Base-by-base conservation (phyloP, 2,329 filamentous ascomycete genomes). In the Cladosporium sp. region DNA sequence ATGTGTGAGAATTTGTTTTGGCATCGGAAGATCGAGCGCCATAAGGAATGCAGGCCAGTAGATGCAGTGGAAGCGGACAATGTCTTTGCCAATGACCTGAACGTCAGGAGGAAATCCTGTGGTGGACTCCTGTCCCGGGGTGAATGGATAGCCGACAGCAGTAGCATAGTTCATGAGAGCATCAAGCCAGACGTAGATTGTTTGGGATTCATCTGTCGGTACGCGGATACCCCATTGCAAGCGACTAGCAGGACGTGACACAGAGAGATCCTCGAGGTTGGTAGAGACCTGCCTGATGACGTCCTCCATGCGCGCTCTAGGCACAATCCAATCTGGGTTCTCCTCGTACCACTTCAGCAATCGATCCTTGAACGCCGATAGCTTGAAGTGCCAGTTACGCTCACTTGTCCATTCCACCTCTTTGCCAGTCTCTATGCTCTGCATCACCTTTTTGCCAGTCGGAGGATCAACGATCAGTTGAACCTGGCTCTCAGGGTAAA, bases 41-140 rank as follows among this genome's bases (percentile, higher is more conserved):
- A 99, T 90, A 18, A 99, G 87, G 72, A 99, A 90, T 3, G 95
- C 95, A 0, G 95, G 95, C 95, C 96, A 99, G 82, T 99, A 99
- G 58, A 99, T 89, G 78, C 92, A 94, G 77, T 99, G 96, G 78
- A 99, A 99, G 21, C 93, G 90, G 66, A 96, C 84, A 70, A 99
- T 99, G 77, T 99, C 95, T 79, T 99, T 99, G 59, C 95, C 95
- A 65, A 99, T 90, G 30, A 99, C 88, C 55, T 99, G 95, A 21
- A 95, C 85, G 77, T 99, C 89, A 10, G 92, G 92, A 4, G 95
- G 95, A 94, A 95, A 99, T 28, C 91, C 88, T 59, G 85, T 85
- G 24, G 80, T 81, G 15, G 82, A 77, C 67, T 90, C 87, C 4
- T 84, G 80, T 1, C 88, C 88, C 0, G 91, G 89, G 0, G 87